Evolutionary conservation across 257 asterid genomes (phyloP).

Genomic region (Capsicum chinense): DNA sequence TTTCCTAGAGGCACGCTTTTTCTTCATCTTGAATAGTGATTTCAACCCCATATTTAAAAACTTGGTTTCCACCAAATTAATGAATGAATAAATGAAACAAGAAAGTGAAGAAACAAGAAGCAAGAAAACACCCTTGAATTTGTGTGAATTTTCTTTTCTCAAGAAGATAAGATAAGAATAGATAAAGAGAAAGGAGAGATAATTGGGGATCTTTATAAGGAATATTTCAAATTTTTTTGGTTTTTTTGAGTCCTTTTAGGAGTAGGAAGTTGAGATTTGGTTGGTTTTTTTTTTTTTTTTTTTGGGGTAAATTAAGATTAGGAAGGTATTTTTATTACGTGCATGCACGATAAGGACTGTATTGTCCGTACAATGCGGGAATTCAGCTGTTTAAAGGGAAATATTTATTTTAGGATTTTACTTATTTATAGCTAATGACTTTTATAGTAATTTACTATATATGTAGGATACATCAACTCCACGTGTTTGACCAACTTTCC

Average conservation of each 20-base stretch:
- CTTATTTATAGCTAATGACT: not conserved
- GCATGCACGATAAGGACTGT: slow-evolving; percentile 8
- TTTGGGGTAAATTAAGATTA: not conserved
- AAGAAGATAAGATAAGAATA: not conserved
- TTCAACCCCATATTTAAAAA: slow-evolving; percentile 54
- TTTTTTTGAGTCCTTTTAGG: not conserved
- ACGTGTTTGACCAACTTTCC: not conserved
- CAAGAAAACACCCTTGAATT: not conserved
- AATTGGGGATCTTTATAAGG: slow-evolving; percentile 19
- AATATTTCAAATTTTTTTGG: not conserved
- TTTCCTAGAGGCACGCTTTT: slow-evolving; percentile 31
- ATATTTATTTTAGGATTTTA: slow-evolving; percentile 1
- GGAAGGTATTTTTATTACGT: not conserved
- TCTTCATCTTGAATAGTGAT: slow-evolving; percentile 58
- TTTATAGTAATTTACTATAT: slow-evolving; percentile 11
- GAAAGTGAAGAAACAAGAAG: not conserved
- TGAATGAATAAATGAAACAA: not conserved
- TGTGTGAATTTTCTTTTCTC: not conserved
- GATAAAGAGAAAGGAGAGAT: not conserved
- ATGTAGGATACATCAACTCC: not conserved
- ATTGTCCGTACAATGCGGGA: not conserved
- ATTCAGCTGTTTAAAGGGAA: not conserved
- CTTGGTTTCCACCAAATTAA: not conserved
- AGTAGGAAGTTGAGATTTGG: not conserved
- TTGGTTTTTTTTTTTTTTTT: not conserved